Conservation (phyloP, 495 filamentous ascomycete genomes). For the Neurospora tetrasperma region DNA sequence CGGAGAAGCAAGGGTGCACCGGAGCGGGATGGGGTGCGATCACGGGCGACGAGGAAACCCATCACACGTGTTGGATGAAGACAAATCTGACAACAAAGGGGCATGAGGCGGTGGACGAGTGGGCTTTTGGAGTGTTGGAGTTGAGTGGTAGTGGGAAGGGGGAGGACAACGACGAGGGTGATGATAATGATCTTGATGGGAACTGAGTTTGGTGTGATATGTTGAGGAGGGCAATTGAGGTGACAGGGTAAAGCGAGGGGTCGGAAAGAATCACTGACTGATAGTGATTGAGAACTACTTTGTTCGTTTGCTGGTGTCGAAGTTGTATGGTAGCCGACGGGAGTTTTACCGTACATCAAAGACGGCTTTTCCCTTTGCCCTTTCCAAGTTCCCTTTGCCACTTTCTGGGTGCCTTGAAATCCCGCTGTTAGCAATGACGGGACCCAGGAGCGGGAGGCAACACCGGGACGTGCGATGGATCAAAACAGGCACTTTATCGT, state of each 20-base stretch:
- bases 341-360: too few relatives aligned
- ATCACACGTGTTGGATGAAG: slow-evolving; percentile 42
- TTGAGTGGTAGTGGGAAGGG: not conserved
- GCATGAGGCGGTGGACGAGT: slow-evolving; percentile 34
- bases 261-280: not conserved
- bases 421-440: too few relatives aligned
- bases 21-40: slow-evolving; percentile 29
- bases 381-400: too few relatives aligned
- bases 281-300: not conserved
- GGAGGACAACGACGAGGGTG: not conserved
- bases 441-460: too few relatives aligned
- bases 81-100: slow-evolving; percentile 36
- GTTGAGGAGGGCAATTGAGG: not conserved
- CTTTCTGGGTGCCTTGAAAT: too few relatives aligned
- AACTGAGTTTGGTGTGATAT: not conserved
- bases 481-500: not conserved
- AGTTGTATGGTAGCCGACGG: not conserved
- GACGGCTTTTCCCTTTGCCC: too few relatives aligned
- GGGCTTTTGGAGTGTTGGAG: slow-evolving; percentile 31
- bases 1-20: slow-evolving; percentile 17
- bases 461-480: too few relatives aligned
- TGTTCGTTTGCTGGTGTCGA: not conserved
- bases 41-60: slow-evolving; percentile 18
- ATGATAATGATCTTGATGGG: not conserved
- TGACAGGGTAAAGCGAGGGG: not conserved